These are phyloP conservation scores for Backusella psychrophila DNA, from an alignment of 192 early-diverging fungal genomes.

Conservation along the genomic window DNA sequence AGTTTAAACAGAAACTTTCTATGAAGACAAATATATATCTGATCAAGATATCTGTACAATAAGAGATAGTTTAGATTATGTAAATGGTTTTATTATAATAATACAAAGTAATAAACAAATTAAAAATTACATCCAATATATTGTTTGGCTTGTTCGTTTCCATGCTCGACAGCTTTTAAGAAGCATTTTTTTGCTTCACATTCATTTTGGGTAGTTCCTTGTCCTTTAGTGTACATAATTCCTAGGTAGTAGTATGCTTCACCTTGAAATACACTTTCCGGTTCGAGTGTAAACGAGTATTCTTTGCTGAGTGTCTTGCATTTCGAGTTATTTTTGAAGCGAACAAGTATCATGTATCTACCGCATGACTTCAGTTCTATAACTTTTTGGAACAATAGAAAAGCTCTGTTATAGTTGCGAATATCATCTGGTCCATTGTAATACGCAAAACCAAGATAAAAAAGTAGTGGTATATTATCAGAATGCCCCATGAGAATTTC, in stretches of 20 bases:
- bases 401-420: not conserved
- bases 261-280: not conserved
- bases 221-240: not conserved
- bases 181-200: not conserved
- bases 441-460: no score
- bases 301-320: not conserved
- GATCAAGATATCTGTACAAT: no score
- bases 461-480: no score
- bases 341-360: no score
- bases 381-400: not conserved
- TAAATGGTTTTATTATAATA: no score
- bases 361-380: no score
- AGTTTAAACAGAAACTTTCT: no score
- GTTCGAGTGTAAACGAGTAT: not conserved
- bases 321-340: not conserved
- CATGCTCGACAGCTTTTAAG: not conserved
- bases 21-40: no score
- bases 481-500: no score
- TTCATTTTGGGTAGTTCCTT: not conserved
- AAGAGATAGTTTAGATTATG: no score
- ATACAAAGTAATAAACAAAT: no score
- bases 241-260: not conserved
- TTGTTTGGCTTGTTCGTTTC: not conserved
- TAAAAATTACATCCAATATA: not conserved
- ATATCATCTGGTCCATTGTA: not conserved